These are phyloP conservation scores for Sarocladiaceae sp. DNA, from an alignment of 2,329 filamentous ascomycete species.

Conservation along the genomic window DNA sequence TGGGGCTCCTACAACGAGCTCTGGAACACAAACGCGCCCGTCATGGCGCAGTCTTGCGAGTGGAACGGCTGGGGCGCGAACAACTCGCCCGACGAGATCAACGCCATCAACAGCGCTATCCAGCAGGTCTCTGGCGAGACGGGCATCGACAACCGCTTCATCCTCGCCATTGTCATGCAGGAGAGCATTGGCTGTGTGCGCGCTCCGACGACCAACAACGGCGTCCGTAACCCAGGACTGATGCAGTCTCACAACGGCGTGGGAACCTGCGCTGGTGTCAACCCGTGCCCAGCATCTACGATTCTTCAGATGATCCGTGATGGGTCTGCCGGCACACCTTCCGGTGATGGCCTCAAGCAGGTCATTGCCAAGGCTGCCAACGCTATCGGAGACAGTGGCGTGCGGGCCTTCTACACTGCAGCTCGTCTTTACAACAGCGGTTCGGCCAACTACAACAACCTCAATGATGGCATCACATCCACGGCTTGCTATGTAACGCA, in stretches of 20 bases:
- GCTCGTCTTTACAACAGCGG: constrained; percentile 18
- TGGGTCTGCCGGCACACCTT: constrained; percentile 14
- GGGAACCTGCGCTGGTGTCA: constrained; percentile 12
- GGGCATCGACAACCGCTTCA: constrained; percentile 13
- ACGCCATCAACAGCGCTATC: constrained; percentile 13
- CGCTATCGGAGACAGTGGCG: constrained; percentile 8
- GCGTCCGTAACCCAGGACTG: constrained; percentile 15
- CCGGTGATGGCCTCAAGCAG: constrained; percentile 14
- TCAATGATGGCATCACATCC: constrained; percentile 15
- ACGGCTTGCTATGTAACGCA: constrained; percentile 18
- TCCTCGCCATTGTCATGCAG: constrained; percentile 26
- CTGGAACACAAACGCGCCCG: constrained; percentile 11
- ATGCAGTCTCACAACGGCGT: constrained; percentile 16
- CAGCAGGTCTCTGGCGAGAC: constrained; percentile 13
- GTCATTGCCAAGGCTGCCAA: constrained; percentile 6
- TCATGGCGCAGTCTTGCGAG: constrained; percentile 13
- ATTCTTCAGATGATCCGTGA: constrained; percentile 15
- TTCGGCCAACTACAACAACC: constrained; percentile 17
- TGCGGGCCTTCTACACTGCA: constrained; percentile 15
- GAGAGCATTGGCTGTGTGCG: constrained; percentile 19
- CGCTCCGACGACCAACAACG: constrained; percentile 15
- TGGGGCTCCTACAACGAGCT: constrained; percentile 14
- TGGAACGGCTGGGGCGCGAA: constrained; percentile 15
- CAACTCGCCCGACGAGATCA: constrained; percentile 14
- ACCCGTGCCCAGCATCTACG: constrained; percentile 11